Conservation (phyloP, 202 grass and related monocot genomes). For the Setaria italica region DNA sequence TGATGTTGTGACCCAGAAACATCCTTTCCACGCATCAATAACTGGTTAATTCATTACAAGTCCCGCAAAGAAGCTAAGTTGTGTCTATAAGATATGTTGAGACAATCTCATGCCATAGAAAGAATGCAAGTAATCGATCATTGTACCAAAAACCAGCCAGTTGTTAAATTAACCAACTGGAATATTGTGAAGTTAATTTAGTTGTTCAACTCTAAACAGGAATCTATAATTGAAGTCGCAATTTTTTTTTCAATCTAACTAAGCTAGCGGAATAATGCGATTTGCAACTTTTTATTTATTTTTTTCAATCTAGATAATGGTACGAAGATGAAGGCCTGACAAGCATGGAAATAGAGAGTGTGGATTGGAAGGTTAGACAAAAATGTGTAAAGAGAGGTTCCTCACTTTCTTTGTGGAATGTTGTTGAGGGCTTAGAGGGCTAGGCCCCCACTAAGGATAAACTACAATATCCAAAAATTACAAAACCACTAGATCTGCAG, state of each 20-base stretch:
- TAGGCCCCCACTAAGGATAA: neutral
- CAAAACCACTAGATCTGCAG: neutral
- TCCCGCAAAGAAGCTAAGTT: neutral
- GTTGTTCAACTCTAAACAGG: neutral
- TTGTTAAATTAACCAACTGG: neutral
- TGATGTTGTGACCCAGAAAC: neutral
- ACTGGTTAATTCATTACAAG: neutral
- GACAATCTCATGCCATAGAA: neutral
- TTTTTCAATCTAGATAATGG: slow-evolving; percentile 2
- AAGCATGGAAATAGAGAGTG: neutral
- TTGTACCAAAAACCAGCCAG: neutral
- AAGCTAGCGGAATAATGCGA: neutral
- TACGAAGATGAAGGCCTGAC: neutral
- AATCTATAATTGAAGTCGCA: neutral
- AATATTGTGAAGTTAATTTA: neutral
- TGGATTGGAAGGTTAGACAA: neutral
- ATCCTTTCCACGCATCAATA: neutral
- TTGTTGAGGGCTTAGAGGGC: neutral
- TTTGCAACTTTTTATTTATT: neutral
- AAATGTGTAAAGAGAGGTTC: neutral
- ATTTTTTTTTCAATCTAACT: neutral
- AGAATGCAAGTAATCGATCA: neutral
- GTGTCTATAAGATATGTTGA: neutral
- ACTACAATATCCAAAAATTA: neutral
- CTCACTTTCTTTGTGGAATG: neutral